Evolutionary conservation across 441 rosid genomes (phyloP).

Genomic region (Biscutella laevigata): DNA sequence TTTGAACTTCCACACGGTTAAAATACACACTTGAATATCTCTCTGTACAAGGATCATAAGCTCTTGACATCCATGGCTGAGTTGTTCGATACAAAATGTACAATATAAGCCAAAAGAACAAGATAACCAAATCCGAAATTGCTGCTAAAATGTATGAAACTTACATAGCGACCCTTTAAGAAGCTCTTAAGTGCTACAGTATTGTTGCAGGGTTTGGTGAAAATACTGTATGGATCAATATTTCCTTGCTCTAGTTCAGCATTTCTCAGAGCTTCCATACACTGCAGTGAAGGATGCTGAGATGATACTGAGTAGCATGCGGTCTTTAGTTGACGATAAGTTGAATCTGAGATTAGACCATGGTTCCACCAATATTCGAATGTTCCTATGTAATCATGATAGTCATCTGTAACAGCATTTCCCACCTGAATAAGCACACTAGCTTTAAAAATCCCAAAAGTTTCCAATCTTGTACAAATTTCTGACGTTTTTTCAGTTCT

Average conservation of each 20-base stretch:
- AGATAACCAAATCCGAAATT: not conserved
- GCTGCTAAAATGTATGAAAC: slow-evolving; percentile 14
- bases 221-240: slow-evolving; percentile 84
- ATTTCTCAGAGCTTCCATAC: slow-evolving; percentile 47
- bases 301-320: slow-evolving; percentile 55
- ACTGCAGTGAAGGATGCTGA: slow-evolving; percentile 58
- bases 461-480: not conserved
- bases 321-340: slow-evolving; percentile 43
- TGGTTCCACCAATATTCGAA: slow-evolving; percentile 98
- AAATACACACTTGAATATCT: slow-evolving; percentile 63
- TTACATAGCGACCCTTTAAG: slow-evolving; percentile 68
- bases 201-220: slow-evolving; percentile 59
- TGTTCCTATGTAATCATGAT: slow-evolving; percentile 71
- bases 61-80: slow-evolving; percentile 97
- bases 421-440: slow-evolving; percentile 60
- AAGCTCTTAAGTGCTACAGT: slow-evolving; percentile 43
- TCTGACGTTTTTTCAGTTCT: not conserved
- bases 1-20: slow-evolving; percentile 73
- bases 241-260: slow-evolving; percentile 71
- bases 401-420: slow-evolving; percentile 93
- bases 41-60: slow-evolving; percentile 94
- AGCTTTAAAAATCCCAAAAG: not conserved
- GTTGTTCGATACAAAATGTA: slow-evolving; percentile 14
- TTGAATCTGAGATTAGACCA: slow-evolving; percentile 85
- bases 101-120: not conserved